Percentiles rank a stretch among this genome's conserved stretches.
Conservation (phyloP, 2,329 filamentous ascomycete species). For the Colletotrichum filicis region DNA sequence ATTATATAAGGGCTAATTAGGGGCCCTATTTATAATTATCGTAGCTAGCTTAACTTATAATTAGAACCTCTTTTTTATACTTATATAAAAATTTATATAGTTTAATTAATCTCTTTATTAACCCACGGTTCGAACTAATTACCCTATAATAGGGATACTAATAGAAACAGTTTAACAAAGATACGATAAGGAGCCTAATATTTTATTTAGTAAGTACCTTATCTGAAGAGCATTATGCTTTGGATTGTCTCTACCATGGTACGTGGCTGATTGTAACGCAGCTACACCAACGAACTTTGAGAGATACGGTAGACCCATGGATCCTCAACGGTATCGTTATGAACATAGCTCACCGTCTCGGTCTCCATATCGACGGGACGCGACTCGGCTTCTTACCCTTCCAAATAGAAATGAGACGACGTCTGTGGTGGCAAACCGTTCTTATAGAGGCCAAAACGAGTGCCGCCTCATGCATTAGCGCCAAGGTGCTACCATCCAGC, state of each 20-base stretch:
- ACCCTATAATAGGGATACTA: too few species aligned
- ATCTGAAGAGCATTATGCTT: neutral
- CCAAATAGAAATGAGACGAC: slow-evolving; percentile 1
- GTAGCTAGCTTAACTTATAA: too few species aligned
- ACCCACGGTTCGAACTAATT: too few species aligned
- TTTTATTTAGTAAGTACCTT: slow-evolving; percentile 1
- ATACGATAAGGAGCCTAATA: neutral
- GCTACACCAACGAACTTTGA: neutral
- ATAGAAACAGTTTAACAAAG: slow-evolving; percentile 65
- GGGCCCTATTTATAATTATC: too few species aligned
- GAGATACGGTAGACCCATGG: slow-evolving; percentile 48
- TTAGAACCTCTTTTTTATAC: too few species aligned
- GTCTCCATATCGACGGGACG: slow-evolving; percentile 65
- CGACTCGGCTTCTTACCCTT: neutral
- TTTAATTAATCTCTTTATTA: too few species aligned
- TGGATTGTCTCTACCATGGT: too few species aligned
- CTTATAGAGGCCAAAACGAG: neutral
- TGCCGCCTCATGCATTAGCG: neutral
- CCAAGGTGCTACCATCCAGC: neutral
- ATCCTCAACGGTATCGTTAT: slow-evolving; percentile 70
- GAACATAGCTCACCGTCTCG: slow-evolving; percentile 74
- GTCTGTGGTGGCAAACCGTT: slow-evolving; percentile 17
- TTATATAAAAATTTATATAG: too few species aligned
- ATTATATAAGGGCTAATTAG: too few species aligned
- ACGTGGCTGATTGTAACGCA: neutral